Evolutionary conservation across 2,329 filamentous ascomycete species (phyloP).

Genomic region (Ramularia collo-cygni): DNA sequence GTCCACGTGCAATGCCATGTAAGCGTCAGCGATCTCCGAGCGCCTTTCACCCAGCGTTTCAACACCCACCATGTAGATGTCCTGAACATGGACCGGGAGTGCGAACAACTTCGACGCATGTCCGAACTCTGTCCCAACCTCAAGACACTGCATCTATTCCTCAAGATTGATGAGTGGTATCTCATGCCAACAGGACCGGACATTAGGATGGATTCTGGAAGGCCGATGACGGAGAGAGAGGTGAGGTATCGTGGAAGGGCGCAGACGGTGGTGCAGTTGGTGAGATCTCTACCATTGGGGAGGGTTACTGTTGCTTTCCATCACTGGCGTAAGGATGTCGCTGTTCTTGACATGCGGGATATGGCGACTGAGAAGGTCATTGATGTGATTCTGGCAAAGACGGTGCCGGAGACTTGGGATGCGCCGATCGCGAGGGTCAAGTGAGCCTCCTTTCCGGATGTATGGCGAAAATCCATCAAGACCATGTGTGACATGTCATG

Average conservation of each 20-base stretch:
- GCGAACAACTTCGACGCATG: neutral
- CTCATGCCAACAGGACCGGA: neutral
- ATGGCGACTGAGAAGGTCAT: neutral
- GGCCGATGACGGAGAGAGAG: neutral
- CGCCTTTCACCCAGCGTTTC: neutral
- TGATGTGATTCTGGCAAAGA: neutral
- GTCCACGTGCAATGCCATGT: neutral
- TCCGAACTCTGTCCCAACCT: neutral
- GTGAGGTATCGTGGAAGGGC: neutral
- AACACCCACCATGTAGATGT: neutral
- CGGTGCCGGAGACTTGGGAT: neutral
- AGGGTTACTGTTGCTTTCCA: neutral
- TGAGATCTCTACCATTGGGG: neutral
- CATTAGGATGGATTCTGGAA: neutral
- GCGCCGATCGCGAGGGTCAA: neutral
- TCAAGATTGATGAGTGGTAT: conserved; percentile 1
- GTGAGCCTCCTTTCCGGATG: too few species aligned
- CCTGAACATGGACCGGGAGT: conserved; percentile 1
- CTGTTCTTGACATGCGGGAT: neutral
- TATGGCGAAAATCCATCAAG: too few species aligned
- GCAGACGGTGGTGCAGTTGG: neutral
- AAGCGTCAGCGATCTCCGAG: neutral
- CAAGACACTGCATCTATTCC: neutral
- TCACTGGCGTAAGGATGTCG: neutral
- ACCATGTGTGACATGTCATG: too few species aligned